Percentiles rank a stretch among this genome's conserved stretches.
Evolutionary conservation across 129 eudicot species (phyloP).

Genomic region (Deinandra increscens): DNA sequence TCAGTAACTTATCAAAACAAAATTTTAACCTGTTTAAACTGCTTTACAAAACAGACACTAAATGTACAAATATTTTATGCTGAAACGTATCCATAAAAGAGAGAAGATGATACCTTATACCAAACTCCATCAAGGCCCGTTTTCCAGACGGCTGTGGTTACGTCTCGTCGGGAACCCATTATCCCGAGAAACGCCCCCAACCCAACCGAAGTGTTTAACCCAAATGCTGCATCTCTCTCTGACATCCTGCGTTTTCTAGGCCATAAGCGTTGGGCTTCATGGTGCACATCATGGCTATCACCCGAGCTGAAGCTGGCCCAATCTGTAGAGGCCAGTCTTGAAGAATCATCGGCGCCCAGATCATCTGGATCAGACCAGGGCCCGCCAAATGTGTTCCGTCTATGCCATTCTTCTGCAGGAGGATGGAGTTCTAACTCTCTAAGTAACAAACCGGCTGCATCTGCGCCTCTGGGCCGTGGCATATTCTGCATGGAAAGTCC

Average conservation of each 20-base stretch:
- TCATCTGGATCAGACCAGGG: conserved; percentile 97
- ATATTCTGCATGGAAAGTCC: conserved; percentile 56
- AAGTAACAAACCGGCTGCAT: conserved; percentile 91
- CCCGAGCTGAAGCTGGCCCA: conserved; percentile 42
- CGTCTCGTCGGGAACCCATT: conserved; percentile 98
- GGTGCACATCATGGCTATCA: conserved; percentile 45
- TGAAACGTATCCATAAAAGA: background rate
- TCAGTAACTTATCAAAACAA: conserved; percentile 12
- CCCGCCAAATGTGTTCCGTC: conserved; percentile 90
- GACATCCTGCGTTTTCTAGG: conserved; percentile 94
- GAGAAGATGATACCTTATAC: conserved; percentile 69
- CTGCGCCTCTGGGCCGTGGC: conserved; percentile 99
- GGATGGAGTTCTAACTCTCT: conserved; percentile 98
- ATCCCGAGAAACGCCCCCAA: conserved; percentile 94
- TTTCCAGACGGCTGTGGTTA: conserved; percentile 93
- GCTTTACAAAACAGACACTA: background rate
- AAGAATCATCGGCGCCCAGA: conserved; percentile 56
- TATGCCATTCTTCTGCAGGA: conserved; percentile 99
- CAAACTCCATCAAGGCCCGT: conserved; percentile 98
- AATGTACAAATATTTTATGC: background rate
- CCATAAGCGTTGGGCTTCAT: conserved; percentile 80
- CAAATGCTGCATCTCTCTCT: conserved; percentile 98
- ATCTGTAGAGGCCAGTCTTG: conserved; percentile 48
- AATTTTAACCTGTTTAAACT: background rate
- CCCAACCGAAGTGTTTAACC: conserved; percentile 87